Percentiles rank a stretch among this genome's conserved stretches.
These are phyloP conservation scores for Puccinia horiana DNA, from an alignment of 1,284 basidiomycete genomes.

Conservation along the genomic window DNA sequence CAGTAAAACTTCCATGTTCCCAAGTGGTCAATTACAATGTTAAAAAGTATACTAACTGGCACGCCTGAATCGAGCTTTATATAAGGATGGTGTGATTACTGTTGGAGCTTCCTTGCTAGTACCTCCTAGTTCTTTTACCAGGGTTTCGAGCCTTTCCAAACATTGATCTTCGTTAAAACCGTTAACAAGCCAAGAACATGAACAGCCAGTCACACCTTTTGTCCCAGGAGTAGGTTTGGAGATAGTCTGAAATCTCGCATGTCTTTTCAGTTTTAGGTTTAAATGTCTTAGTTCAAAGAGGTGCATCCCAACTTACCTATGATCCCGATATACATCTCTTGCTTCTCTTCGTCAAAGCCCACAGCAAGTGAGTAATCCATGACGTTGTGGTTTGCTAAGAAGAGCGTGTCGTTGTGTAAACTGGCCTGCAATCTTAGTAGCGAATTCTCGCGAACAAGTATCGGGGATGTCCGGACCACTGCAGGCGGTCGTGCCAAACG, in stretches of 20 bases:
- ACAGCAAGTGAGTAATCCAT: conserved; percentile 99
- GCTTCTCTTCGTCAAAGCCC: conserved; percentile 69
- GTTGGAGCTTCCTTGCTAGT: conserved; percentile 49
- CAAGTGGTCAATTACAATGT: background rate
- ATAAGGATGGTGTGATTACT: conserved; percentile 48
- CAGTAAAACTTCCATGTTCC: background rate
- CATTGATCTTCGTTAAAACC: background rate
- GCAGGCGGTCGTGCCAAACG: background rate
- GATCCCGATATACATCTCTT: conserved; percentile 49
- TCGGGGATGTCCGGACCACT: conserved; percentile 65
- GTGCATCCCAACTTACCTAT: conserved; percentile 32
- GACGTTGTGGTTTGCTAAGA: conserved; percentile 90
- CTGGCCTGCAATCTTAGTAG: conserved; percentile 88
- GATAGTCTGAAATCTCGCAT: conserved; percentile 28
- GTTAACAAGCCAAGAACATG: background rate
- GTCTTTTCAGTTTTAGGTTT: background rate
- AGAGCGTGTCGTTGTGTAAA: conserved; percentile 80
- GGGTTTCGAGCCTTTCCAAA: conserved; percentile 42
- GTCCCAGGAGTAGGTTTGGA: conserved; percentile 49
- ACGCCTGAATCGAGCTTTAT: conserved; percentile 48
- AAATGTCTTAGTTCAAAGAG: background rate
- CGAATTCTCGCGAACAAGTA: conserved; percentile 91
- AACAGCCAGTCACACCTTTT: conserved; percentile 33
- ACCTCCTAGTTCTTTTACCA: conserved; percentile 49
- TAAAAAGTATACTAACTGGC: conserved; percentile 32